A percentile compares a stretch with the other conserved stretches of the same genome.
phyloP scores from a whole-genome alignment of 805 yeast genomes.

The Phaffomyces opuntiae region DNA sequence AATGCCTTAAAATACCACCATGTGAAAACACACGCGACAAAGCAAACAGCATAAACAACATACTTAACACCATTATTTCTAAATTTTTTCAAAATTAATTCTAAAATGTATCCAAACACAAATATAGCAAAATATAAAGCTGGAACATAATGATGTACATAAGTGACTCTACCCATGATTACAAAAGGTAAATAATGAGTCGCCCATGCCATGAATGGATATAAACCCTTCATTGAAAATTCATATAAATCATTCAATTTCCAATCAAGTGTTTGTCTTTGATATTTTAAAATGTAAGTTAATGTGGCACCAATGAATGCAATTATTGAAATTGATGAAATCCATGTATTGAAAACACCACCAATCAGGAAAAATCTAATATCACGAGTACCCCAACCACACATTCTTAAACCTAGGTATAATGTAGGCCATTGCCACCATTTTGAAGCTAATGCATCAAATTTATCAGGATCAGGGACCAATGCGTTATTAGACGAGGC shows the following conservation, averaged over 20 bases:
- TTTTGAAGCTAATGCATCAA: conserved; percentile 59
- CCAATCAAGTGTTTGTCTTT: conserved; percentile 55
- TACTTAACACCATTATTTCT: conserved; percentile 18
- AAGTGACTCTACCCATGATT: conserved; percentile 93
- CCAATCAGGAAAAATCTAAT: conserved; percentile 64
- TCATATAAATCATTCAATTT: conserved; percentile 33
- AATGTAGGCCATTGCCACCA: conserved; percentile 89
- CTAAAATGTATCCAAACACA: conserved; percentile 36
- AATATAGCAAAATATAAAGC: conserved; percentile 91
- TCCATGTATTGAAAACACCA: conserved; percentile 71
- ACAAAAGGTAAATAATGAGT: conserved; percentile 85
- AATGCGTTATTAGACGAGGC: conserved; percentile 80
- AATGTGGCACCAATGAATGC: conserved; percentile 37
- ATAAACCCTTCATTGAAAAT: conserved; percentile 57
- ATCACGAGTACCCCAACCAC: conserved; percentile 55
- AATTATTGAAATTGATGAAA: conserved; percentile 52
- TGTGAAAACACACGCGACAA: conserved; percentile 44
- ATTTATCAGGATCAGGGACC: conserved; percentile 68
- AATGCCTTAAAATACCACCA: conserved; percentile 62
- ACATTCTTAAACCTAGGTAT: conserved; percentile 66
- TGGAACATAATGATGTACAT: conserved; percentile 94
- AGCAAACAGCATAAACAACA: conserved; percentile 37
- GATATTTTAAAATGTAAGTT: conserved; percentile 48
- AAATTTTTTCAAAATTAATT: conserved; percentile 19
- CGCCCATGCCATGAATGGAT: conserved; percentile 88